Evolutionary conservation across 768 basidiomycete species (phyloP).

Genomic region (Lactarius deliciosus): DNA sequence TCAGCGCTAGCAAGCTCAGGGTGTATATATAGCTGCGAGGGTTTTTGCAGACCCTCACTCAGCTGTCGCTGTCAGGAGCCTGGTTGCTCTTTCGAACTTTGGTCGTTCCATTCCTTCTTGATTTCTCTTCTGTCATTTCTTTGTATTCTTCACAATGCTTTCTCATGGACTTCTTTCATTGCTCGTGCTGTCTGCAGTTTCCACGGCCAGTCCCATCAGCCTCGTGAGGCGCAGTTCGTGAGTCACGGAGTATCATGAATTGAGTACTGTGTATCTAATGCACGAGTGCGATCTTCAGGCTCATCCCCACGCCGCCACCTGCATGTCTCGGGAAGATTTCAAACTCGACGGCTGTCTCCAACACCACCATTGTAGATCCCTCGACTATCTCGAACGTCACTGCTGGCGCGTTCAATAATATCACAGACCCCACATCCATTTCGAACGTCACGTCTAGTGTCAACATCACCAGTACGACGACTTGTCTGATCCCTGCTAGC

Average conservation of each 20-base stretch:
- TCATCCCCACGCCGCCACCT: constrained; percentile 19
- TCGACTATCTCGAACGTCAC: neutral
- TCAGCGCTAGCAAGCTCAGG: neutral
- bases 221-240: constrained; percentile 17
- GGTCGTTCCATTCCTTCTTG: constrained; percentile 14
- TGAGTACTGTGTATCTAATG: neutral
- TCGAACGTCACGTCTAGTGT: constrained; percentile 8
- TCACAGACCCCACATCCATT: neutral
- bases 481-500: constrained; percentile 10
- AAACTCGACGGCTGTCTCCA: neutral
- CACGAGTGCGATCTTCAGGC: constrained; percentile 5
- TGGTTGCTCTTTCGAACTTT: constrained; percentile 26
- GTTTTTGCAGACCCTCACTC: neutral
- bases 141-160: constrained; percentile 6
- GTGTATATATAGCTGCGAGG: constrained; percentile 9
- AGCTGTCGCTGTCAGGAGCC: constrained; percentile 24
- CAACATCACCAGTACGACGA: constrained; percentile 10
- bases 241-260: neutral
- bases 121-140: constrained; percentile 18
- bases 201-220: constrained; percentile 21
- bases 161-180: constrained; percentile 15
- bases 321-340: constrained; percentile 17
- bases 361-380: neutral
- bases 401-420: neutral
- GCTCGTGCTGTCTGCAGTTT: constrained; percentile 12